Percentiles rank a stretch among this genome's conserved stretches.
Conservation (phyloP, 2,329 filamentous ascomycete genomes). For the Magnaporthiopsis rhizophila region DNA sequence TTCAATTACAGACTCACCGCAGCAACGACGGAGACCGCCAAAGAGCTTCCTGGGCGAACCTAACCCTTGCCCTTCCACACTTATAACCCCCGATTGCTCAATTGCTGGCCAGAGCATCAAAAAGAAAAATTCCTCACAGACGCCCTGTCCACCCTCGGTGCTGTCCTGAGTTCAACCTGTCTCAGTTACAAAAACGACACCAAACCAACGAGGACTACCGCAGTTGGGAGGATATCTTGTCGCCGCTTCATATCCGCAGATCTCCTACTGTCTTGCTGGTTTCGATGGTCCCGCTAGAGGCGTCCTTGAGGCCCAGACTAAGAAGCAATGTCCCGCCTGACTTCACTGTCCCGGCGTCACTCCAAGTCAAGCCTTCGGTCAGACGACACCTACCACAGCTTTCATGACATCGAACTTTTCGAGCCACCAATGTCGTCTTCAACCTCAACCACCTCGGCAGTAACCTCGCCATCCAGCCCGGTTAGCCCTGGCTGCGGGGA, state of each 20-base stretch:
- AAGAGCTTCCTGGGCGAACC: neutral
- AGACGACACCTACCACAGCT: conserved; percentile 47
- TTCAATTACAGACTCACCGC: conserved; percentile 4
- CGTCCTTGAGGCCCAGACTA: neutral
- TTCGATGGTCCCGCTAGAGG: conserved; percentile 7
- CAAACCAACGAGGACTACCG: neutral
- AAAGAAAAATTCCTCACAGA: neutral
- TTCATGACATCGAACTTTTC: conserved; percentile 39
- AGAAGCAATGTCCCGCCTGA: conserved; percentile 10
- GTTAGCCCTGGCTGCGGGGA: conserved; percentile 12
- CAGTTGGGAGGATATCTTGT: neutral
- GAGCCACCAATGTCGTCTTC: conserved; percentile 26
- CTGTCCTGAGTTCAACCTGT: neutral
- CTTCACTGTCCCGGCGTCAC: conserved; percentile 6
- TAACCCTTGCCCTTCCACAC: neutral
- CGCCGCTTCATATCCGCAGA: neutral
- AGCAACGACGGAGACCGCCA: conserved; percentile 2
- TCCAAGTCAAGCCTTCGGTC: conserved; percentile 21
- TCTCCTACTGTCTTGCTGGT: neutral
- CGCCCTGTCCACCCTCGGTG: neutral
- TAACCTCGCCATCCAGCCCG: conserved; percentile 1
- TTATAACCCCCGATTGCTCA: neutral
- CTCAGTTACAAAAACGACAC: neutral
- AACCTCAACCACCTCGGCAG: conserved; percentile 9
- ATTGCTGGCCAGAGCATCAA: neutral